Percentiles rank a stretch among this genome's conserved stretches.
Conservation (phyloP, 768 basidiomycete species). For the Cubamyces sp. region DNA sequence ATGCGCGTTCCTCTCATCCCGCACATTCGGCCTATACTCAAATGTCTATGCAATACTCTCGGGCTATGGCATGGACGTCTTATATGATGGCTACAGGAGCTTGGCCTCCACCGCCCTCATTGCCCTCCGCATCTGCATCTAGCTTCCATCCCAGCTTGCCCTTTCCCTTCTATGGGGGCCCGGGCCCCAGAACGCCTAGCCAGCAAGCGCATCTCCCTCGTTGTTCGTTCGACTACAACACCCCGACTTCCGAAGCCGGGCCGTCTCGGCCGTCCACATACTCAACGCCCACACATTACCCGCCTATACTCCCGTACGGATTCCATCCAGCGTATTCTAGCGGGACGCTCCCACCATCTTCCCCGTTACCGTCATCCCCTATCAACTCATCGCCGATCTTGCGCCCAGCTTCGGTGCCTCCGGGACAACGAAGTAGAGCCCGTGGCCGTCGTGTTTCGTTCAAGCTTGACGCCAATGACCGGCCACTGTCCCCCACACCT, state of each 20-base stretch:
- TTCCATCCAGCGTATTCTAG: constrained; percentile 51
- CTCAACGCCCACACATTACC: constrained; percentile 41
- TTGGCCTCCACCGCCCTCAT: constrained; percentile 18
- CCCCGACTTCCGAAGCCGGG: constrained; percentile 35
- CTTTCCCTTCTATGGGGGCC: constrained; percentile 23
- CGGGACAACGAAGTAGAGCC: constrained; percentile 53
- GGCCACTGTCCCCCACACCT: constrained; percentile 20
- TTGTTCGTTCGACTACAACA: constrained; percentile 31
- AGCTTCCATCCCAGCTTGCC: constrained; percentile 13
- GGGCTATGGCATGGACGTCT: constrained; percentile 40
- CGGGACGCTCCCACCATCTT: constrained; percentile 56
- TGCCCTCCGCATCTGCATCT: constrained; percentile 27
- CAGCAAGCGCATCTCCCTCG: constrained; percentile 14
- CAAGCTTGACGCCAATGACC: constrained; percentile 38
- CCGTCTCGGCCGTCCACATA: constrained; percentile 32
- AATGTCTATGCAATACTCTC: constrained; percentile 4
- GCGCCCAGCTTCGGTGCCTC: constrained; percentile 26
- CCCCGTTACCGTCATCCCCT: constrained; percentile 47
- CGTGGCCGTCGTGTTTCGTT: constrained; percentile 63
- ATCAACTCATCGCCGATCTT: constrained; percentile 23
- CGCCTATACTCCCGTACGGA: constrained; percentile 42
- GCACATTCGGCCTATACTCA: neutral
- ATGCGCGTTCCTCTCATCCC: neutral
- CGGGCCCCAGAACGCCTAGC: constrained; percentile 26
- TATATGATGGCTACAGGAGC: constrained; percentile 41